Percentiles rank a stretch among this genome's conserved stretches.
phyloP scores from a whole-genome alignment of 2,329 filamentous ascomycete species.

The Verticillium longisporum region DNA sequence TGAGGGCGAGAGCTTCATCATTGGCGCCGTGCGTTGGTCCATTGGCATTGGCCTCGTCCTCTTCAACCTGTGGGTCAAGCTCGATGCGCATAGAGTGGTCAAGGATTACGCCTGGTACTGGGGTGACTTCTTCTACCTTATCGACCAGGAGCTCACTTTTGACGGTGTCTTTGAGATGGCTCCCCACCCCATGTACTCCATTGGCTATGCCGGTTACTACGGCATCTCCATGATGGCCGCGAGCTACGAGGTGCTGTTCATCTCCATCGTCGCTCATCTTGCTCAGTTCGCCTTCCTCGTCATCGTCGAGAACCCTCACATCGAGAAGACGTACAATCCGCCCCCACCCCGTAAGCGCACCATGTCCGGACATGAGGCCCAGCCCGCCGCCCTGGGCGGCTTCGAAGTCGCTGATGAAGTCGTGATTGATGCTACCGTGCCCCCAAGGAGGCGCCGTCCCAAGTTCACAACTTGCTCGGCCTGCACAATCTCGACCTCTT shows the following conservation, averaged over 20 bases:
- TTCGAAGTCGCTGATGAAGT: constrained; percentile 9
- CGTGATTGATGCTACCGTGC: constrained; percentile 11
- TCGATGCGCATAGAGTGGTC: constrained; percentile 94
- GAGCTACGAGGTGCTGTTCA: constrained; percentile 95
- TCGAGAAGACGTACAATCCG: constrained; percentile 94
- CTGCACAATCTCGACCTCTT: constrained; percentile 80
- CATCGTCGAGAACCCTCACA: constrained; percentile 92
- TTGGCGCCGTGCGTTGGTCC: constrained; percentile 70
- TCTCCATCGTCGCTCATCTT: constrained; percentile 89
- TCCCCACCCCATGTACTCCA: constrained; percentile 97
- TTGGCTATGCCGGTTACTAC: constrained; percentile 96
- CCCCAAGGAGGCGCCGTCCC: constrained; percentile 43
- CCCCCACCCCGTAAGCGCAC: constrained; percentile 64
- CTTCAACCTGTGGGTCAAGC: constrained; percentile 98
- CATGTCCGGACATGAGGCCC: constrained; percentile 22
- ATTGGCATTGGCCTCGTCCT: constrained; percentile 72
- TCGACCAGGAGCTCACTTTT: constrained; percentile 96
- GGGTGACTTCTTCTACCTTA: constrained; percentile 98
- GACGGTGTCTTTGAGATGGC: constrained; percentile 99
- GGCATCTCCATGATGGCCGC: constrained; percentile 97
- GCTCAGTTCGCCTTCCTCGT: constrained; percentile 91
- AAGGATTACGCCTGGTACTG: constrained; percentile 99
- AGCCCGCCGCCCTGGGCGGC: constrained; percentile 6
- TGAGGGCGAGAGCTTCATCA: constrained; percentile 58
- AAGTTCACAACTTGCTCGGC: constrained; percentile 79